A percentile compares a stretch with the other conserved stretches of the same genome.
These are phyloP conservation scores for Xylariaceae sp. DNA, from an alignment of 2,329 filamentous ascomycete genomes.

Conservation along the genomic window DNA sequence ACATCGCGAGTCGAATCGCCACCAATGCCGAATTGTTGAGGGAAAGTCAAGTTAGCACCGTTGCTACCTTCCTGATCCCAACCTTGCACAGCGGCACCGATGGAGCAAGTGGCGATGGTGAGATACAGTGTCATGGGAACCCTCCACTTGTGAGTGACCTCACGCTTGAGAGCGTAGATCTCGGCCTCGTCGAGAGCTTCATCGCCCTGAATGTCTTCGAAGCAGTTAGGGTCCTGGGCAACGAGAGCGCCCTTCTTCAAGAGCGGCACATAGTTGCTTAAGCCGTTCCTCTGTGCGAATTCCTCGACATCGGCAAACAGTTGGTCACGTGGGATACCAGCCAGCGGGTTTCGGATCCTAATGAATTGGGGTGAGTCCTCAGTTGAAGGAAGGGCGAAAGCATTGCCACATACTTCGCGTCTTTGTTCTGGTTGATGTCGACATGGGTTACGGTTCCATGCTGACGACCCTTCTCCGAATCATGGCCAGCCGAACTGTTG, in stretches of 20 bases:
- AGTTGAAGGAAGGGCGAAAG: not conserved
- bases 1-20: constrained; percentile 16
- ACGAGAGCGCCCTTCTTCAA: constrained; percentile 68
- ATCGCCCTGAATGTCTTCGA: constrained; percentile 53
- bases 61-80: constrained; percentile 63
- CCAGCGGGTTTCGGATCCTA: constrained; percentile 44
- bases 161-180: constrained; percentile 54
- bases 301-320: constrained; percentile 50
- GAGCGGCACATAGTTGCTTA: constrained; percentile 52
- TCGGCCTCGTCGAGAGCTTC: constrained; percentile 56
- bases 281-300: constrained; percentile 54
- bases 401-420: constrained; percentile 39
- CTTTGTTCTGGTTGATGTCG: constrained; percentile 43
- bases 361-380: not conserved
- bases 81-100: constrained; percentile 63
- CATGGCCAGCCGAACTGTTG: constrained; percentile 1
- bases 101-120: constrained; percentile 62
- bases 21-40: constrained; percentile 48
- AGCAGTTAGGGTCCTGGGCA: constrained; percentile 62
- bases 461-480: constrained; percentile 33
- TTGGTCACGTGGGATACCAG: constrained; percentile 44
- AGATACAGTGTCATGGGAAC: constrained; percentile 58
- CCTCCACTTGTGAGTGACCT: constrained; percentile 63
- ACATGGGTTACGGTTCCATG: constrained; percentile 31
- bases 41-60: constrained; percentile 59